Evolutionary conservation across 1,284 basidiomycete genomes (phyloP).

Genomic region (Xanthoconium separans): DNA sequence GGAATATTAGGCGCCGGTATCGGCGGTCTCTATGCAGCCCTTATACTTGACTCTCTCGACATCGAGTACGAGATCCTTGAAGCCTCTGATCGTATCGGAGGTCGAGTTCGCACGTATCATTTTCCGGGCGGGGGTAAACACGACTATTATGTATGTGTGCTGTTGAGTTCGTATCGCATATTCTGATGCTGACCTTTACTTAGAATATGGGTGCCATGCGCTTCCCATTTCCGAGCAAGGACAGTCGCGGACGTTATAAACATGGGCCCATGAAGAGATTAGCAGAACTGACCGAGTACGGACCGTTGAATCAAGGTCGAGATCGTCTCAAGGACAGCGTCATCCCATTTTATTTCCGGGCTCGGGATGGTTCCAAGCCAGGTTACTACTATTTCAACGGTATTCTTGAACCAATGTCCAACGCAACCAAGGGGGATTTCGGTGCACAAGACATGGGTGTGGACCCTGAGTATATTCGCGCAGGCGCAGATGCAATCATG

Average conservation of each 20-base stretch:
- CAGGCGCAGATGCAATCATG: constrained; percentile 10
- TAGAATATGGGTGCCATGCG: constrained; percentile 37
- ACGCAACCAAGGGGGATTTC: constrained; percentile 3
- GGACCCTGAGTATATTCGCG: constrained; percentile 11
- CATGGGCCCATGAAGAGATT: constrained; percentile 31
- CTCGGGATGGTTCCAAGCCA: background rate
- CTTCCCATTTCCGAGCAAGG: constrained; percentile 18
- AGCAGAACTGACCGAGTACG: constrained; percentile 26
- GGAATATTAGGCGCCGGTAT: constrained; percentile 27
- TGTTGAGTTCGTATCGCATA: background rate
- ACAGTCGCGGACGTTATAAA: constrained; percentile 14
- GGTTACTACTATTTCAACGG: constrained; percentile 17
- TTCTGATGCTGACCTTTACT: background rate
- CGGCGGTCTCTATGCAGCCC: constrained; percentile 37
- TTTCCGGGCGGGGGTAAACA: constrained; percentile 22
- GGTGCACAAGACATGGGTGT: constrained; percentile 12
- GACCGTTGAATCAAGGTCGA: constrained; percentile 14
- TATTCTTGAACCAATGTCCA: background rate
- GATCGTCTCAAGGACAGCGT: constrained; percentile 7
- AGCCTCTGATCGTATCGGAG: constrained; percentile 29
- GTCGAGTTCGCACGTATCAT: constrained; percentile 35
- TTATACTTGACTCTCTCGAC: constrained; percentile 34
- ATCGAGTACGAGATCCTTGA: constrained; percentile 38
- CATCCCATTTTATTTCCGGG: constrained; percentile 10
- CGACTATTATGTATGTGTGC: constrained; percentile 20